These are phyloP conservation scores for Epichloe aotearoae DNA, from an alignment of 2,329 filamentous ascomycete species.

Conservation along the genomic window DNA sequence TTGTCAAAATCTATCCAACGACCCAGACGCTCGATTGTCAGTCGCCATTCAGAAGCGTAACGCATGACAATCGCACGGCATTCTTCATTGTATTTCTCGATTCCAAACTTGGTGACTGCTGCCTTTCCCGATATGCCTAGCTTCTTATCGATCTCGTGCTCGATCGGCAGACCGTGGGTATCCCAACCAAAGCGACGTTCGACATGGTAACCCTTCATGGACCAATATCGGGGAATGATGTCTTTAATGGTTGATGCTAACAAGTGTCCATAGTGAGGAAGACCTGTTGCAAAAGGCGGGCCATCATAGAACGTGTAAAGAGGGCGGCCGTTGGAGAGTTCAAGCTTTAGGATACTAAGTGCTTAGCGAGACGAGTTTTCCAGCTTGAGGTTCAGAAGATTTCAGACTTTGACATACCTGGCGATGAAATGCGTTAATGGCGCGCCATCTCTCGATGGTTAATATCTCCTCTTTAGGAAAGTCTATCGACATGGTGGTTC, in stretches of 20 bases:
- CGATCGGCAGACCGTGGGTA: slow-evolving; percentile 83
- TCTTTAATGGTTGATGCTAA: slow-evolving; percentile 93
- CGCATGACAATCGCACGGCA: slow-evolving; percentile 90
- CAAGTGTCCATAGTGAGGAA: slow-evolving; percentile 57
- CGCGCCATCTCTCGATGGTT: slow-evolving; percentile 74
- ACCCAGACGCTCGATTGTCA: slow-evolving; percentile 76
- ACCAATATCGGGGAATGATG: slow-evolving; percentile 92
- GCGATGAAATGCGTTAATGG: slow-evolving; percentile 80
- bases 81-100: slow-evolving; percentile 82
- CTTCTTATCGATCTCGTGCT: slow-evolving; percentile 97
- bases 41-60: slow-evolving; percentile 74
- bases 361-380: neutral
- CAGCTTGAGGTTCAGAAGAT: neutral
- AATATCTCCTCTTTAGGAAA: slow-evolving; percentile 86
- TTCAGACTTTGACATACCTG: slow-evolving; percentile 39
- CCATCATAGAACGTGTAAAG: slow-evolving; percentile 95
- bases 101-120: slow-evolving; percentile 73
- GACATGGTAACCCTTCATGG: slow-evolving; percentile 90
- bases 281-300: slow-evolving; percentile 62
- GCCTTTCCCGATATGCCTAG: slow-evolving; percentile 77
- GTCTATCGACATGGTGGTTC: slow-evolving; percentile 65
- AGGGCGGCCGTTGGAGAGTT: slow-evolving; percentile 69
- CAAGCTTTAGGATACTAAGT: slow-evolving; percentile 30
- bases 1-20: slow-evolving; percentile 98
- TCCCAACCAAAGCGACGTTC: slow-evolving; percentile 93